These are phyloP conservation scores for Alnus glutinosa DNA, from an alignment of 306 rosid genomes.

Conservation along the genomic window DNA sequence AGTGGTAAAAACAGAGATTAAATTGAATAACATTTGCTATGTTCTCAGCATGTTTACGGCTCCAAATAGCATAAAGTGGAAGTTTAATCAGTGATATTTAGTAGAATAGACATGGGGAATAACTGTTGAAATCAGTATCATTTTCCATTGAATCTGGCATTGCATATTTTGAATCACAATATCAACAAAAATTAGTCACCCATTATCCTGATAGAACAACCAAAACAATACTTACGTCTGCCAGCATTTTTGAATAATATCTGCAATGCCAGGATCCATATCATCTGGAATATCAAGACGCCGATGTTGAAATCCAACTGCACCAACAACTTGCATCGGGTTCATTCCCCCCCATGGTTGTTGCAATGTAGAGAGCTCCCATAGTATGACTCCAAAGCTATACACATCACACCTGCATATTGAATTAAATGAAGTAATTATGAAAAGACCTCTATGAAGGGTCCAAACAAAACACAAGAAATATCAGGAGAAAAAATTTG, in stretches of 20 bases:
- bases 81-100: too few relatives aligned
- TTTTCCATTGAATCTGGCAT: not conserved
- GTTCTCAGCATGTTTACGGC: not conserved
- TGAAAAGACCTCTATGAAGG: conserved; percentile 3
- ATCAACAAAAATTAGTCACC: not conserved
- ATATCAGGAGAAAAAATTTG: conserved; percentile 9
- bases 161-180: not conserved
- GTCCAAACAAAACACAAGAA: conserved; percentile 1
- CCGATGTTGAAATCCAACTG: conserved; percentile 99
- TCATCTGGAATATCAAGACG: conserved; percentile 95
- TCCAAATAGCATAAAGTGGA: not conserved
- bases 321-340: conserved; percentile 99
- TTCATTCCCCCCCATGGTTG: conserved; percentile 99
- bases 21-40: not conserved
- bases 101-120: not conserved
- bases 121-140: not conserved
- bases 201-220: not conserved
- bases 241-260: conserved; percentile 85
- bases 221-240: conserved; percentile 71
- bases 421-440: conserved; percentile 20
- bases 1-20: not conserved
- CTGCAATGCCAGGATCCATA: conserved; percentile 73
- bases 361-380: conserved; percentile 91
- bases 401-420: conserved; percentile 81
- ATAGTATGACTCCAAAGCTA: conserved; percentile 93